Evolutionary conservation across 2,329 filamentous ascomycete genomes (phyloP).

Genomic region (Chrysoporthe austroafricana): DNA sequence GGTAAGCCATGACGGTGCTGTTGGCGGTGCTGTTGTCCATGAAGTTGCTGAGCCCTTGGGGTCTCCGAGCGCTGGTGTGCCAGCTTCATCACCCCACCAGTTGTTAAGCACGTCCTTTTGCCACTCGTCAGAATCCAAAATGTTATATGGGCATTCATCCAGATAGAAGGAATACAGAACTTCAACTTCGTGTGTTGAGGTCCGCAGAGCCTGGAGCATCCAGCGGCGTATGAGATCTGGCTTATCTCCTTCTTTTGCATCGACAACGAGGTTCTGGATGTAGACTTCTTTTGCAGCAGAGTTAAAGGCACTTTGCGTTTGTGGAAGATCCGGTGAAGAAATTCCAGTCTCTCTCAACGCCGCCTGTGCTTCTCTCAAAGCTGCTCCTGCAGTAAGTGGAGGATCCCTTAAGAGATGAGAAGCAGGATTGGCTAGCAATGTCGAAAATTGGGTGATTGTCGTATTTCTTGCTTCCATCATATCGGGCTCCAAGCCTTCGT

Average conservation of each 20-base stretch:
- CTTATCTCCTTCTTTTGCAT: conserved; percentile 43
- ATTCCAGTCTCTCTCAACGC: conserved; percentile 36
- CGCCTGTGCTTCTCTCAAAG: conserved; percentile 44
- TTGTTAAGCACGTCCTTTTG: conserved; percentile 46
- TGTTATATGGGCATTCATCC: conserved; percentile 32
- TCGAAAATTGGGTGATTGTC: conserved; percentile 38
- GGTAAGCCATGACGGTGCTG: background rate
- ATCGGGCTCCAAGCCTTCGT: conserved; percentile 30
- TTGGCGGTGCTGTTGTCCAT: background rate
- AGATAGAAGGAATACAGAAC: conserved; percentile 46
- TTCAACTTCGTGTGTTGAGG: conserved; percentile 49
- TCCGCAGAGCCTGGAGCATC: conserved; percentile 55
- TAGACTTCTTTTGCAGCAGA: conserved; percentile 53
- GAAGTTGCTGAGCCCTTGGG: conserved; percentile 1
- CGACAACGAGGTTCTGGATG: conserved; percentile 48
- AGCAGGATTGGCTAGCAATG: conserved; percentile 52
- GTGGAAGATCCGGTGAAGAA: conserved; percentile 34
- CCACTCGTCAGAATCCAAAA: conserved; percentile 44
- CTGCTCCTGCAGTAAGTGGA: conserved; percentile 47
- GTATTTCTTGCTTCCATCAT: background rate
- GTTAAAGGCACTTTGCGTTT: conserved; percentile 41
- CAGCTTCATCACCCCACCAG: conserved; percentile 45
- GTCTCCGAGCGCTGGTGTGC: conserved; percentile 31
- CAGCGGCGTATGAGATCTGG: conserved; percentile 55
- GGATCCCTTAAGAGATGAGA: conserved; percentile 44